Percentiles rank a stretch among this genome's conserved stretches.
These are phyloP conservation scores for Amorphotheca resinae DNA, from an alignment of 495 filamentous ascomycete genomes.

Conservation along the genomic window DNA sequence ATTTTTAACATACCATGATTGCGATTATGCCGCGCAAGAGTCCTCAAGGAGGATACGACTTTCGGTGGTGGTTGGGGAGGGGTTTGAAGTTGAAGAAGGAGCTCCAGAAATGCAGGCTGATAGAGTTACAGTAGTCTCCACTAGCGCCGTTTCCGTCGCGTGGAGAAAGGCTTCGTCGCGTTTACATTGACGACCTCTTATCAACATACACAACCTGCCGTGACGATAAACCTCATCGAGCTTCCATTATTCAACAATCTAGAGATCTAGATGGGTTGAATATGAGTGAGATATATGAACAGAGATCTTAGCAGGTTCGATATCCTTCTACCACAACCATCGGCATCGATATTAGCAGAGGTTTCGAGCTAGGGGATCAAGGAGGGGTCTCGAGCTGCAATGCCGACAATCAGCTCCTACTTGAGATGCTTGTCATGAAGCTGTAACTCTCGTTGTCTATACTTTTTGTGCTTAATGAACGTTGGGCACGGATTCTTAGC, in stretches of 20 bases:
- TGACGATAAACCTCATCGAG: constrained; percentile 20
- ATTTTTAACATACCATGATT: constrained; percentile 15
- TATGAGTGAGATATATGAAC: constrained; percentile 23
- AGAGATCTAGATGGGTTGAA: constrained; percentile 13
- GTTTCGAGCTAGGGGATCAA: constrained; percentile 1
- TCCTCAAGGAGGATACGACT: not conserved
- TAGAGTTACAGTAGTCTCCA: not conserved
- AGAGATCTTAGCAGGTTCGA: constrained; percentile 27
- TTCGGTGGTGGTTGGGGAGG: not conserved
- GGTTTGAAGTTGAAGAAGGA: constrained; percentile 18
- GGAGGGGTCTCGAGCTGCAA: constrained; percentile 6
- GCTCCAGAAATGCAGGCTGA: not conserved
- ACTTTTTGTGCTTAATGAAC: constrained; percentile 7
- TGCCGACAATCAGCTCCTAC: constrained; percentile 16
- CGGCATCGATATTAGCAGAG: constrained; percentile 10
- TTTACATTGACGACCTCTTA: constrained; percentile 5
- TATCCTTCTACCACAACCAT: constrained; percentile 2
- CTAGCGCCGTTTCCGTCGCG: constrained; percentile 11
- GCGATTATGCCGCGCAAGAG: not conserved
- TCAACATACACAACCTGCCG: constrained; percentile 15
- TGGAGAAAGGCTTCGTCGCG: constrained; percentile 12
- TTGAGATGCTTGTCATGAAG: constrained; percentile 14
- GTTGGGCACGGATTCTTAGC: constrained; percentile 6
- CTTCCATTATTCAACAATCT: constrained; percentile 16
- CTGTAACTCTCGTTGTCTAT: not conserved